These are phyloP conservation scores for Albatrellus sp. DNA, from an alignment of 1,284 basidiomycete genomes.

Conservation along the genomic window DNA sequence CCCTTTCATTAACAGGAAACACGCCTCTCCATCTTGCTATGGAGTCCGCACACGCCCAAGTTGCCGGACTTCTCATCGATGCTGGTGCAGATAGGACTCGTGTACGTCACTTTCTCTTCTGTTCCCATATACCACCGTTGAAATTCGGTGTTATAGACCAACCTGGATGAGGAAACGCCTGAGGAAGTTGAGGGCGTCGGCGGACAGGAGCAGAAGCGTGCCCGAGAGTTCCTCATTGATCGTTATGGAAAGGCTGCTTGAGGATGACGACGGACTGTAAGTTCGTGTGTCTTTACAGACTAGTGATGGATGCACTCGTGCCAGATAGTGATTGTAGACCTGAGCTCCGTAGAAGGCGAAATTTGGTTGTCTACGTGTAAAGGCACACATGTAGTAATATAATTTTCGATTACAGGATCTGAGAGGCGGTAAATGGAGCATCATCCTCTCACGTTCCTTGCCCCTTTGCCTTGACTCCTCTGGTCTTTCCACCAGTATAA, in stretches of 20 bases:
- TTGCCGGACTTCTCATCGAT: slow-evolving; percentile 80
- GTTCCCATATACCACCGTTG: background rate
- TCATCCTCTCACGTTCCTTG: too few species aligned
- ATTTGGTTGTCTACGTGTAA: too few species aligned
- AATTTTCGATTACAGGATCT: too few species aligned
- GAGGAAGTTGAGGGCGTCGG: slow-evolving; percentile 83
- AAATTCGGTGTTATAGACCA: slow-evolving; percentile 35
- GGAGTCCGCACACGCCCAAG: slow-evolving; percentile 87
- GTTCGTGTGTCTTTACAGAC: too few species aligned
- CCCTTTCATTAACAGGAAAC: slow-evolving; percentile 45
- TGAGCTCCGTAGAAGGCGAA: too few species aligned
- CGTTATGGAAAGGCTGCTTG: slow-evolving; percentile 45
- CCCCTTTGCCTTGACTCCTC: too few species aligned
- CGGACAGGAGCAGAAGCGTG: slow-evolving; percentile 73
- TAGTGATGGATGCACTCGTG: too few species aligned
- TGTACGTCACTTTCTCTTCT: slow-evolving; percentile 32
- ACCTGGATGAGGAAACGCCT: slow-evolving; percentile 71
- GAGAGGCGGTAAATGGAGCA: too few species aligned
- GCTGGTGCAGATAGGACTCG: slow-evolving; percentile 85
- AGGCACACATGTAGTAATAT: too few species aligned
- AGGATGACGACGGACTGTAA: slow-evolving; percentile 6
- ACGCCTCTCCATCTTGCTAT: slow-evolving; percentile 93
- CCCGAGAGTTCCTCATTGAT: slow-evolving; percentile 61
- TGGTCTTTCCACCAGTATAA: too few species aligned
- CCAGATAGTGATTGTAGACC: too few species aligned